Conservation (phyloP, 2,329 filamentous ascomycete genomes). For the Pestalotiopsis sp. region DNA sequence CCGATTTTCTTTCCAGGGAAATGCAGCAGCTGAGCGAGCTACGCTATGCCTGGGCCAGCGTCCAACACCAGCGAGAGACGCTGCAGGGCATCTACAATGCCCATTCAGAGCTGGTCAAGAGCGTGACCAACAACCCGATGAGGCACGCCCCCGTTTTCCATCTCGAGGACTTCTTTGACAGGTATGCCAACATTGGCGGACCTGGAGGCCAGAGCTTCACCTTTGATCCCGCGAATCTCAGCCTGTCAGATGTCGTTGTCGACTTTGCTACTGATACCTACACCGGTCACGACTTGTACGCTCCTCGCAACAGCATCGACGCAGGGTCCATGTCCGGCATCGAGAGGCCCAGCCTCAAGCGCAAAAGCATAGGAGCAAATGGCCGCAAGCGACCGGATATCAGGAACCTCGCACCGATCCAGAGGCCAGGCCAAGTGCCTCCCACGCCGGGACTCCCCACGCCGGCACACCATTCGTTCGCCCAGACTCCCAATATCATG, state of each 20-base stretch:
- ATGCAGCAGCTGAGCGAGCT: conserved; percentile 79
- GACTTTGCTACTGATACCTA: conserved; percentile 62
- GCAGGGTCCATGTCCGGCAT: not conserved
- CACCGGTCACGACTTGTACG: conserved; percentile 47
- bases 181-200: conserved; percentile 63
- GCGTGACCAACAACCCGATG: conserved; percentile 66
- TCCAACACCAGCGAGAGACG: conserved; percentile 78
- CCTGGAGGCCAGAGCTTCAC: conserved; percentile 58
- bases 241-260: conserved; percentile 64
- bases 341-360: conserved; percentile 45
- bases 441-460: conserved; percentile 30
- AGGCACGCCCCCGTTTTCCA: conserved; percentile 79
- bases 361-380: conserved; percentile 44
- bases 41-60: conserved; percentile 72
- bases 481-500: conserved; percentile 38
- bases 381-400: conserved; percentile 40
- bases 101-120: conserved; percentile 79
- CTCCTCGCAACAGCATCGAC: conserved; percentile 33
- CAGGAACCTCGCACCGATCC: conserved; percentile 35
- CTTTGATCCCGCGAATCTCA: conserved; percentile 76
- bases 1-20: conserved; percentile 73
- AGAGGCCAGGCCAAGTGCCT: conserved; percentile 27
- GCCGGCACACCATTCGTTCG: conserved; percentile 39
- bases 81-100: conserved; percentile 75
- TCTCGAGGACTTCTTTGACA: conserved; percentile 83